Percentiles rank a stretch among this genome's conserved stretches.
phyloP scores from a whole-genome alignment of 306 rosid genomes.

The Bauhinia variegata region DNA sequence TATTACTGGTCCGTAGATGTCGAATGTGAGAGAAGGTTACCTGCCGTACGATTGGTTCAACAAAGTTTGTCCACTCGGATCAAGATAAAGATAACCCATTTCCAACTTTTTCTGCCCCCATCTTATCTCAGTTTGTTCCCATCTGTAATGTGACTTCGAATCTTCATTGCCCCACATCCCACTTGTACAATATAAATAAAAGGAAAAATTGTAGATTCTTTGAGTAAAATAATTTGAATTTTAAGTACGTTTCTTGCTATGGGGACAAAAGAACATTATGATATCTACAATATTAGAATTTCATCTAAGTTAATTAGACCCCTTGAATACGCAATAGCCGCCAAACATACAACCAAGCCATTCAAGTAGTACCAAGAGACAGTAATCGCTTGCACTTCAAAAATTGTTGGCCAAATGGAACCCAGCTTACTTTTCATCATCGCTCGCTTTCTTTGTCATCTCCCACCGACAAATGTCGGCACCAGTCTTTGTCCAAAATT shows the following conservation, averaged over 20 bases:
- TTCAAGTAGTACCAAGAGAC: conserved; percentile 34
- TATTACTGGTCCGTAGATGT: background rate
- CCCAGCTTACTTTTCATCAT: conserved; percentile 32
- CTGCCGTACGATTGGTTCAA: background rate
- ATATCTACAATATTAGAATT: conserved; percentile 40
- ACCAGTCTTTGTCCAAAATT: conserved; percentile 19
- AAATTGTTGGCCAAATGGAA: conserved; percentile 38
- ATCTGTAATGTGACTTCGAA: background rate
- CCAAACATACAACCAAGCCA: conserved; percentile 16
- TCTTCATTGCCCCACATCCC: conserved; percentile 5
- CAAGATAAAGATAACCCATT: background rate
- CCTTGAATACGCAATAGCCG: conserved; percentile 24
- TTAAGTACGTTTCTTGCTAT: conserved; percentile 31
- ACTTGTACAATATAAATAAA: background rate
- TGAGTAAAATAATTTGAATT: conserved; percentile 37
- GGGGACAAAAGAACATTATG: conserved; percentile 19
- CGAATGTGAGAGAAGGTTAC: background rate
- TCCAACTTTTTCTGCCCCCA: background rate
- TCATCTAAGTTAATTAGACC: conserved; percentile 33
- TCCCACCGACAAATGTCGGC: conserved; percentile 24
- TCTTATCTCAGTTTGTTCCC: background rate
- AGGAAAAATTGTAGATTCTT: conserved; percentile 36
- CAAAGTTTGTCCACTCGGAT: background rate
- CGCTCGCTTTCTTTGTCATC: conserved; percentile 2
- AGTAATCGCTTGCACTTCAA: conserved; percentile 23